These are phyloP conservation scores for Eucommia ulmoides DNA, from an alignment of 257 asterid genomes.

Conservation along the genomic window DNA sequence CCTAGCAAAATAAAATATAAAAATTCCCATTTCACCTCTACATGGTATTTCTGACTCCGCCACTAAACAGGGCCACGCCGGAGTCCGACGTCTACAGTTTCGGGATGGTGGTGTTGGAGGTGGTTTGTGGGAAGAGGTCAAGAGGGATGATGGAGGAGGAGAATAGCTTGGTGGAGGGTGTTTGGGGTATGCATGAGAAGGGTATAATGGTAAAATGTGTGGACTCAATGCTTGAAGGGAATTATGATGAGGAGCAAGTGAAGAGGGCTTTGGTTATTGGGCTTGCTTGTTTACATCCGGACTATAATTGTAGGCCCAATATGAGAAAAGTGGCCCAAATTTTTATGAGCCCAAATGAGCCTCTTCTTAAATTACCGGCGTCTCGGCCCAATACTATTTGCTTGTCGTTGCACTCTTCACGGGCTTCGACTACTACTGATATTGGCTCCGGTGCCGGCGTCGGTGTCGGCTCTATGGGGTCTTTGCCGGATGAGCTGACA, in stretches of 20 bases:
- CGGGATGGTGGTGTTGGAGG: constrained; percentile 2
- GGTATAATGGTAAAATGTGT: neutral
- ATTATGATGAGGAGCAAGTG: constrained; percentile 29
- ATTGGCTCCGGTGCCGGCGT: neutral
- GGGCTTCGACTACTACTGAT: constrained; percentile 15
- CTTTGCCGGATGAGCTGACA: neutral
- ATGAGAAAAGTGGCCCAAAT: constrained; percentile 52
- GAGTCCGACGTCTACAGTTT: neutral
- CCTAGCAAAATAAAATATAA: too few species aligned
- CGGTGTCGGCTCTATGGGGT: neutral
- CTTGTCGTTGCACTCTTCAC: constrained; percentile 30
- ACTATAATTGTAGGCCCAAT: constrained; percentile 42
- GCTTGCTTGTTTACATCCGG: constrained; percentile 56
- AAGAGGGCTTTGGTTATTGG: constrained; percentile 35
- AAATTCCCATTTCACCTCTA: too few species aligned
- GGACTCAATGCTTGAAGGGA: constrained; percentile 12
- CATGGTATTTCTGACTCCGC: too few species aligned
- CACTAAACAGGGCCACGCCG: constrained; percentile 2
- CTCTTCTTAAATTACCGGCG: constrained; percentile 36
- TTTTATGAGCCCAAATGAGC: constrained; percentile 33
- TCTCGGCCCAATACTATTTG: constrained; percentile 32
- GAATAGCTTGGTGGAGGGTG: neutral
- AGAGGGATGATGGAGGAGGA: neutral
- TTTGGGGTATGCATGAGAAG: neutral
- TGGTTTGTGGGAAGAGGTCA: neutral